Conservation (phyloP, 2,329 filamentous ascomycete genomes). For the Monilinia fructigena region DNA sequence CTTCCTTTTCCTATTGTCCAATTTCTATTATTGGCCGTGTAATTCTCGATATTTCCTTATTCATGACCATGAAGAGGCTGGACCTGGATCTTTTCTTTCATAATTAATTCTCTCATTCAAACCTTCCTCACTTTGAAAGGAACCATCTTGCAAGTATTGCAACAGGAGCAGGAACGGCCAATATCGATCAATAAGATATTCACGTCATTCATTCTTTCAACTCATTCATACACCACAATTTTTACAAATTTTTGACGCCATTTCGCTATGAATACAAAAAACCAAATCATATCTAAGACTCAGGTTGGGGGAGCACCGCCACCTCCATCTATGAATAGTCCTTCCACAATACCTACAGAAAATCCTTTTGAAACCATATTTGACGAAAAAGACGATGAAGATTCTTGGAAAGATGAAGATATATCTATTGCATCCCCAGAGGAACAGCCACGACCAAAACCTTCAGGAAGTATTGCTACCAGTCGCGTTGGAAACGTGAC, state of each 20-base stretch:
- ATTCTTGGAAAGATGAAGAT: slow-evolving; percentile 39
- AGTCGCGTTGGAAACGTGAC: slow-evolving; percentile 23
- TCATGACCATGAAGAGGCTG: slow-evolving; percentile 15
- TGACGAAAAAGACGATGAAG: slow-evolving; percentile 34
- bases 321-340: slow-evolving; percentile 22
- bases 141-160: background rate
- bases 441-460: slow-evolving; percentile 27
- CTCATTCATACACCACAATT: slow-evolving; percentile 10
- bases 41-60: slow-evolving; percentile 13
- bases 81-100: slow-evolving; percentile 16
- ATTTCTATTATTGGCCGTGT: slow-evolving; percentile 13
- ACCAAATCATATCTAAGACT: slow-evolving; percentile 22
- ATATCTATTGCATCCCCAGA: slow-evolving; percentile 18
- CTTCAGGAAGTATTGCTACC: slow-evolving; percentile 23
- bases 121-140: slow-evolving; percentile 15
- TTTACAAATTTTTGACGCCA: slow-evolving; percentile 23
- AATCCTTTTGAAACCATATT: slow-evolving; percentile 35
- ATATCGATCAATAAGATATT: background rate
- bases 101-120: slow-evolving; percentile 15
- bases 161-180: slow-evolving; percentile 16
- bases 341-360: slow-evolving; percentile 24
- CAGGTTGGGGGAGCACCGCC: slow-evolving; percentile 6
- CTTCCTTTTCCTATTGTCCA: slow-evolving; percentile 24
- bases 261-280: slow-evolving; percentile 23
- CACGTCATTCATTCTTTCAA: background rate